These are phyloP conservation scores for Bipolaris victoriae DNA, from an alignment of 2,329 filamentous ascomycete species.

Conservation along the genomic window DNA sequence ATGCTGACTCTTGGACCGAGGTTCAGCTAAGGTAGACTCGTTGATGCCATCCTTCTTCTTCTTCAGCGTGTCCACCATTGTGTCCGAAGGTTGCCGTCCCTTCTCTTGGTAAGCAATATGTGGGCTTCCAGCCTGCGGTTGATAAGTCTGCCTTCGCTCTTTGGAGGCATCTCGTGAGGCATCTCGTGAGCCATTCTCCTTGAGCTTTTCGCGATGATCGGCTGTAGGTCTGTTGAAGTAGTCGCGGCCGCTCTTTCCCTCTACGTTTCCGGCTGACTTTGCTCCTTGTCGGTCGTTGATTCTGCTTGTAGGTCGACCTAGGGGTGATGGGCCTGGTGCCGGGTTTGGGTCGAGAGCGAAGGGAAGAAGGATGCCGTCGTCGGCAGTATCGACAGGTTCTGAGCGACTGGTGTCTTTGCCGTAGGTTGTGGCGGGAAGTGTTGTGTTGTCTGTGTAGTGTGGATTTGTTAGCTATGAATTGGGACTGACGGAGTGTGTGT, in stretches of 20 bases:
- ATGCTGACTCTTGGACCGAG: constrained; percentile 56
- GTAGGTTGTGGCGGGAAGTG: constrained; percentile 77
- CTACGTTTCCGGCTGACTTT: constrained; percentile 27
- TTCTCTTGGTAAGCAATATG: constrained; percentile 94
- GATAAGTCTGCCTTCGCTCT: constrained; percentile 42
- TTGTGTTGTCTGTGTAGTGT: constrained; percentile 62
- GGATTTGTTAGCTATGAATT: constrained; percentile 14
- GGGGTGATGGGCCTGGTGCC: constrained; percentile 49
- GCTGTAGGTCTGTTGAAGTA: constrained; percentile 52
- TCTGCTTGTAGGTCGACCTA: constrained; percentile 41
- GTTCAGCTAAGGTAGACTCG: constrained; percentile 49
- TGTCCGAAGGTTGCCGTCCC: constrained; percentile 68
- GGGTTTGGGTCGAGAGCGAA: constrained; percentile 60
- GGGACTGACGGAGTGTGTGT: neutral
- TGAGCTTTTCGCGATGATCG: constrained; percentile 51
- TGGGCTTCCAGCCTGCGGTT: constrained; percentile 63
- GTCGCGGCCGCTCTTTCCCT: constrained; percentile 46
- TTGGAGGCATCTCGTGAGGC: constrained; percentile 55
- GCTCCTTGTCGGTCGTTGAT: constrained; percentile 34
- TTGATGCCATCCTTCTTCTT: constrained; percentile 50
- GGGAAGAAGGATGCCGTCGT: constrained; percentile 58
- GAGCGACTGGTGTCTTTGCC: constrained; percentile 75
- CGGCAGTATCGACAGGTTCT: constrained; percentile 66
- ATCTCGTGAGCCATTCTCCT: constrained; percentile 53
- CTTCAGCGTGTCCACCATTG: constrained; percentile 62